These are phyloP conservation scores for Naganishia vishniacii DNA, from an alignment of 768 basidiomycete genomes.

Conservation along the genomic window DNA sequence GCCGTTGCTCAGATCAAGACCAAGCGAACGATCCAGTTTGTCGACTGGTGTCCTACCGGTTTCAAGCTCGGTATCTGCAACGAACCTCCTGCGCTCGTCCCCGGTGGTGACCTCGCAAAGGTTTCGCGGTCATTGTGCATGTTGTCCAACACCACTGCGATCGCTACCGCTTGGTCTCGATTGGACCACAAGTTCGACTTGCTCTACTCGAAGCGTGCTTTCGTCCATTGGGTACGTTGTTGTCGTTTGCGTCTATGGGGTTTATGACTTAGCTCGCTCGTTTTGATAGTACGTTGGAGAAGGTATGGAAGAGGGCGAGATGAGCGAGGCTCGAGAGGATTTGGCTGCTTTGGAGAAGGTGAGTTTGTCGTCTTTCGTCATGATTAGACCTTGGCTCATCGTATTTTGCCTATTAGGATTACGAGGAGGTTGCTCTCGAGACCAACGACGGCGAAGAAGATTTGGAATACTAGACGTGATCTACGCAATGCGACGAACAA, in stretches of 20 bases:
- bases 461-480: conserved; percentile 46
- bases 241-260: neutral
- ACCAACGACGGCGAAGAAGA: conserved; percentile 49
- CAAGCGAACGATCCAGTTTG: conserved; percentile 81
- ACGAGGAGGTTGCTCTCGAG: conserved; percentile 51
- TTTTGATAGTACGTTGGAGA: conserved; percentile 90
- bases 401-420: conserved; percentile 35
- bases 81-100: conserved; percentile 84
- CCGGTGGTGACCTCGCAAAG: conserved; percentile 92
- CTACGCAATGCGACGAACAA: neutral
- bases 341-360: conserved; percentile 94
- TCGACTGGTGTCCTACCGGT: conserved; percentile 59
- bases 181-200: conserved; percentile 97
- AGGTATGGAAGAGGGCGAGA: conserved; percentile 99
- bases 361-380: conserved; percentile 43
- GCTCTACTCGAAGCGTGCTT: conserved; percentile 72
- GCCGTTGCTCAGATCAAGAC: conserved; percentile 94
- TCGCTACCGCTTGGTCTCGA: conserved; percentile 89
- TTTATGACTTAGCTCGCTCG: conserved; percentile 3
- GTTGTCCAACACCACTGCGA: conserved; percentile 70
- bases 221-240: conserved; percentile 50
- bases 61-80: conserved; percentile 99
- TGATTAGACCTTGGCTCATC: neutral
- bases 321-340: conserved; percentile 96
- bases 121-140: conserved; percentile 91